phyloP scores from a whole-genome alignment of 495 filamentous ascomycete species.

The Platismatia glauca region DNA sequence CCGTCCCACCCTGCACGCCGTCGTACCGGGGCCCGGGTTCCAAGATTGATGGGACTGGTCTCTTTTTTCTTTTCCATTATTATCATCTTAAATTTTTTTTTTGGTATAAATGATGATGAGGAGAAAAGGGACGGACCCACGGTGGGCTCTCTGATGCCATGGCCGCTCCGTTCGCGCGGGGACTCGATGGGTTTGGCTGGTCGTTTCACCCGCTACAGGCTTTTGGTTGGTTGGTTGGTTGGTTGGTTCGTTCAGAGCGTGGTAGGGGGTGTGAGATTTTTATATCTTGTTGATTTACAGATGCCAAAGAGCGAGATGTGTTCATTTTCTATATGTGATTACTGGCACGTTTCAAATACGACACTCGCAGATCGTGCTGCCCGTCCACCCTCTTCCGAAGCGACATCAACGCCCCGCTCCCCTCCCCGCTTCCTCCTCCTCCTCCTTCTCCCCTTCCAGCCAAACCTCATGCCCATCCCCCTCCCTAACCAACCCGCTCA shows the following conservation, averaged over 20 bases:
- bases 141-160: slow-evolving; percentile 54
- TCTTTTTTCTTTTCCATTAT: too few relatives aligned
- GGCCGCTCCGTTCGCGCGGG: slow-evolving; percentile 25
- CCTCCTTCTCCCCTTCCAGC: slow-evolving; percentile 59
- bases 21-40: not conserved
- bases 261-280: too few relatives aligned
- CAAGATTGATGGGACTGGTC: not conserved
- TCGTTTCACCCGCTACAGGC: slow-evolving; percentile 54
- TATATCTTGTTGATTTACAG: not conserved
- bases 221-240: not conserved
- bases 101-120: too few relatives aligned
- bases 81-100: too few relatives aligned
- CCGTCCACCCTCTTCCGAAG: not conserved
- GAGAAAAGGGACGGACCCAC: too few relatives aligned
- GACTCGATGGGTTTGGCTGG: slow-evolving; percentile 37
- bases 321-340: not conserved
- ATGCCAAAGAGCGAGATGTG: not conserved
- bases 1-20: too few relatives aligned
- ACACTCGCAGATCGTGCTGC: not conserved
- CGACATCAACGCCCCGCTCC: not conserved
- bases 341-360: not conserved
- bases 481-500: slow-evolving; percentile 61
- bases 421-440: slow-evolving; percentile 13
- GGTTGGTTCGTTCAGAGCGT: too few relatives aligned
- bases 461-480: slow-evolving; percentile 64